Evolutionary conservation across 768 basidiomycete species (phyloP).

Genomic region (Agaricus sinodeliciosus): DNA sequence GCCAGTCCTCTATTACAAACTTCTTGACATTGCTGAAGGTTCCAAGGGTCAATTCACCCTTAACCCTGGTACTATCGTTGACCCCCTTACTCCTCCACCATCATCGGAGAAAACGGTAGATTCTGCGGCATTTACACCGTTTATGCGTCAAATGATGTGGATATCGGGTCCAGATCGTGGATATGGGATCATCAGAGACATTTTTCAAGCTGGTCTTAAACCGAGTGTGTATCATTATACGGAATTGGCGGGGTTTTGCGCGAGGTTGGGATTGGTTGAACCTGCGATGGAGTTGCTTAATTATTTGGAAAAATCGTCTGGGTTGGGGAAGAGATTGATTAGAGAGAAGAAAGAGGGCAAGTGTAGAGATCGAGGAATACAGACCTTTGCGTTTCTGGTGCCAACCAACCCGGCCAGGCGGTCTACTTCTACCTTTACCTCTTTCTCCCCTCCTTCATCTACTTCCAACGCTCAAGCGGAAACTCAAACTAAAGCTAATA

Average conservation of each 20-base stretch:
- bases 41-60: not conserved
- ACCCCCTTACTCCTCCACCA: slow-evolving; percentile 20
- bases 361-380: not conserved
- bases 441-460: not conserved
- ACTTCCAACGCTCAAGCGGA: not conserved
- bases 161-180: slow-evolving; percentile 26
- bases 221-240: slow-evolving; percentile 45
- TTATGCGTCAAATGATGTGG: slow-evolving; percentile 36
- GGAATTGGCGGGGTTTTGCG: slow-evolving; percentile 41
- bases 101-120: slow-evolving; percentile 22
- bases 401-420: no score
- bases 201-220: slow-evolving; percentile 37
- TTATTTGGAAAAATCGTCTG: slow-evolving; percentile 25
- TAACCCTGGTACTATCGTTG: slow-evolving; percentile 10
- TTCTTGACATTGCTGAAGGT: slow-evolving; percentile 24
- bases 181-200: slow-evolving; percentile 41
- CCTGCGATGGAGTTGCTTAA: slow-evolving; percentile 36
- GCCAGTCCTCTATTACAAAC: slow-evolving; percentile 35
- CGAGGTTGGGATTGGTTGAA: slow-evolving; percentile 26
- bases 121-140: slow-evolving; percentile 41
- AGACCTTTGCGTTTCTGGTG: no score
- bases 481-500: no score
- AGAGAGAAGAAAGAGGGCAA: not conserved
- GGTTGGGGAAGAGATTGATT: not conserved
- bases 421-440: not conserved